A percentile compares a stretch with the other conserved stretches of the same genome.
Conservation (phyloP, 148 eudicot species). For the Tetragonia tetragonoides region DNA sequence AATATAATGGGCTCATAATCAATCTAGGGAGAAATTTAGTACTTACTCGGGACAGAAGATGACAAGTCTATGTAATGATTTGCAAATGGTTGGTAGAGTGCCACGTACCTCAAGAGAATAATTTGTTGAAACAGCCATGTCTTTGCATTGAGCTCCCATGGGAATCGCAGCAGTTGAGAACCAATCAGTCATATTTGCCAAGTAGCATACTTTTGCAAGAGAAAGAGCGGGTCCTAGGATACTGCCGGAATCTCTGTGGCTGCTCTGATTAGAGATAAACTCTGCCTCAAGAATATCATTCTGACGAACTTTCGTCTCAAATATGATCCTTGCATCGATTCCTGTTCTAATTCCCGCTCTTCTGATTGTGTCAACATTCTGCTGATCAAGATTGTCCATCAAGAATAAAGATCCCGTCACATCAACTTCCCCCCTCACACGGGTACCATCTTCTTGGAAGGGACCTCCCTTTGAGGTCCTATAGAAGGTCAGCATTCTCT, state of each 20-base stretch:
- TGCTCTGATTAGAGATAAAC: constrained; percentile 48
- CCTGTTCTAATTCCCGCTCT: constrained; percentile 69
- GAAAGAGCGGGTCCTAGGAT: constrained; percentile 56
- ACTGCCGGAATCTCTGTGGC: constrained; percentile 33
- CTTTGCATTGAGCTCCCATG: constrained; percentile 78
- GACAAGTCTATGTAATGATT: background rate
- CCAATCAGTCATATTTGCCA: constrained; percentile 76
- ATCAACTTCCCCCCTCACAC: constrained; percentile 75
- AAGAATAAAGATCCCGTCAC: constrained; percentile 50
- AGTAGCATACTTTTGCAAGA: constrained; percentile 70
- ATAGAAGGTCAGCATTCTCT: constrained; percentile 56
- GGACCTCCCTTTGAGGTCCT: constrained; percentile 64
- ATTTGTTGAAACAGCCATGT: constrained; percentile 43
- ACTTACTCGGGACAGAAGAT: background rate
- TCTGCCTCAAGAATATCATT: constrained; percentile 67
- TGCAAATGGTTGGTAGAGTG: background rate
- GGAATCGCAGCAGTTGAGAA: constrained; percentile 66
- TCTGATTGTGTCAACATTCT: constrained; percentile 42
- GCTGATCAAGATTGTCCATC: constrained; percentile 45
- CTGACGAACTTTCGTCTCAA: constrained; percentile 62
- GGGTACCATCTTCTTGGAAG: constrained; percentile 67
- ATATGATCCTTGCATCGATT: constrained; percentile 55
- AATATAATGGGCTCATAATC: background rate
- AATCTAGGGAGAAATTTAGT: background rate
- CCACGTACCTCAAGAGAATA: constrained; percentile 45